These are phyloP conservation scores for Ogataea kodamae DNA, from an alignment of 805 yeast genomes.

Conservation along the genomic window DNA sequence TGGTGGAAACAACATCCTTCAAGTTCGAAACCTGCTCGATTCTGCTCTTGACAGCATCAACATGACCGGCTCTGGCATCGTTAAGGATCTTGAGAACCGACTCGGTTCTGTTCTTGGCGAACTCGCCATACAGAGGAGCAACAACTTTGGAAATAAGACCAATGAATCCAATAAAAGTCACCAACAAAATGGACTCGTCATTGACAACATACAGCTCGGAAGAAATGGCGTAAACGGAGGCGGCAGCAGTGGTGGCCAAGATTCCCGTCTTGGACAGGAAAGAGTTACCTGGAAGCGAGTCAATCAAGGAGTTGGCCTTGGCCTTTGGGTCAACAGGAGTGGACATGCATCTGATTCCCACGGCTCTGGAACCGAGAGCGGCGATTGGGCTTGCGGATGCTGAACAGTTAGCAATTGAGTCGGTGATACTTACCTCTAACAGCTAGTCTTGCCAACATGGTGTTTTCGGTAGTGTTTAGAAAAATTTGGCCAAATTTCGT, in stretches of 20 bases:
- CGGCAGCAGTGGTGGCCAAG: constrained; percentile 92
- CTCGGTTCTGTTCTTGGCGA: constrained; percentile 83
- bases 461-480: constrained; percentile 12
- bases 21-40: constrained; percentile 83
- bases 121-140: constrained; percentile 92
- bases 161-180: constrained; percentile 74
- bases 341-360: constrained; percentile 62
- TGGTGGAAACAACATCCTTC: constrained; percentile 87
- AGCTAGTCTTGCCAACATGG: constrained; percentile 33
- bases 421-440: constrained; percentile 26
- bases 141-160: constrained; percentile 77
- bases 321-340: constrained; percentile 78
- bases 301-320: constrained; percentile 85
- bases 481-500: constrained; percentile 21
- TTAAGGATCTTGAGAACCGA: constrained; percentile 55
- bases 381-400: constrained; percentile 36
- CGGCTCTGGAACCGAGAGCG: constrained; percentile 24
- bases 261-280: constrained; percentile 89
- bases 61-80: constrained; percentile 86
- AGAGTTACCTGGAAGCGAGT: constrained; percentile 90
- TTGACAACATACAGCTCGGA: constrained; percentile 89
- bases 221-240: constrained; percentile 89
- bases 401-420: constrained; percentile 11
- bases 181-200: constrained; percentile 86
- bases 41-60: constrained; percentile 88